Evolutionary conservation across 768 basidiomycete species (phyloP).

Genomic region (Auriscalpium microsporum): DNA sequence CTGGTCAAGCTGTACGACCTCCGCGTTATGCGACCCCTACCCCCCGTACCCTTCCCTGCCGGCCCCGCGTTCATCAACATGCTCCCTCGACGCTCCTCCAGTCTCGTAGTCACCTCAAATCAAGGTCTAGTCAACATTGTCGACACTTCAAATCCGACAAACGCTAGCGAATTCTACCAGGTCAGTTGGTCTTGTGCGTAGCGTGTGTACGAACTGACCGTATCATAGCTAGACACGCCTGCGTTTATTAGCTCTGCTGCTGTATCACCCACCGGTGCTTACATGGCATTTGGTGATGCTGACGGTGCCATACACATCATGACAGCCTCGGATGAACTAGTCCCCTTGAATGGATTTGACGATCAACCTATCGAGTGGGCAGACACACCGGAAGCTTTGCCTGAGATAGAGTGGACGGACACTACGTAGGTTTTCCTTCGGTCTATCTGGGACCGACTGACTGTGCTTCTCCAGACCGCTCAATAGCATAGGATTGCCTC

Average conservation of each 20-base stretch:
- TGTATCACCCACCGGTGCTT: slow-evolving; percentile 81
- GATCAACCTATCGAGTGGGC: slow-evolving; percentile 84
- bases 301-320: slow-evolving; percentile 79
- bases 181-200: slow-evolving; percentile 28
- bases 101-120: slow-evolving; percentile 65
- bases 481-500: slow-evolving; percentile 82
- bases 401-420: slow-evolving; percentile 74
- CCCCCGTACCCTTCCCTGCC: slow-evolving; percentile 80
- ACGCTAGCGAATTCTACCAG: slow-evolving; percentile 72
- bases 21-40: slow-evolving; percentile 71
- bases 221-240: slow-evolving; percentile 50
- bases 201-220: neutral
- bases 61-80: slow-evolving; percentile 81
- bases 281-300: slow-evolving; percentile 86
- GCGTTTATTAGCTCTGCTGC: slow-evolving; percentile 76
- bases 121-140: slow-evolving; percentile 82
- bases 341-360: slow-evolving; percentile 84
- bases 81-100: slow-evolving; percentile 68
- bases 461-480: slow-evolving; percentile 50
- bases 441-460: neutral
- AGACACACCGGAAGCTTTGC: slow-evolving; percentile 58
- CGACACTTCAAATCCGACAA: slow-evolving; percentile 66
- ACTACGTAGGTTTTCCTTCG: slow-evolving; percentile 49
- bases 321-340: slow-evolving; percentile 51
- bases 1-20: slow-evolving; percentile 90